Evolutionary conservation across 2,329 filamentous ascomycete species (phyloP), one percentile per base, ranked within the genome.

Genomic region (Arthroderma sp.): DNA sequence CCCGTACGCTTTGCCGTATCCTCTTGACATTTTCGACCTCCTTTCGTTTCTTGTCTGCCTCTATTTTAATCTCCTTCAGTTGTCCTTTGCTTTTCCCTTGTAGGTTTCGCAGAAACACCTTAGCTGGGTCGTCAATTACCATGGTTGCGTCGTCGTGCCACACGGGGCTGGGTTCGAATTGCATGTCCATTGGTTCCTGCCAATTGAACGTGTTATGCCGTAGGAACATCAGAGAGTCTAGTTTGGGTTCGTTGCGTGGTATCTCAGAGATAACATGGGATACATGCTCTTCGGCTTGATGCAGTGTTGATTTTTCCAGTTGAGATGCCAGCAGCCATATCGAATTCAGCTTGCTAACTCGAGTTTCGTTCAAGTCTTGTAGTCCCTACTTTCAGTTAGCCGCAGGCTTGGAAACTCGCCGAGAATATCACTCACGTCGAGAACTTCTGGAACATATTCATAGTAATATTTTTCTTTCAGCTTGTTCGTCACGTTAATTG

Each of bases 221-320:
- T 46, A 94, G 80, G 63, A 95, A 98, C 91, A 98, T 98, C 74
- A 94, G 86, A 15, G 87, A 94, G 64, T 98, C 93, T 36, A 98
- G 74, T 38, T 83, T 75, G 6, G 91, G 91, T 50, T 83, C 75
- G 60, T 98, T 98, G 47, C 89, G 78, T 8, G 82, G 77, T 41
- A 98, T 91, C 59, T 96, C 89, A 46, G 77, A 73, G 4, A 79
- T 71, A 7, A 95, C 74, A 53, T 83, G 80, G 29, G 82, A 73
- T 53, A 94, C 70, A 49, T 86, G 75, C 34, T 78, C 76, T 3
- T 76, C 77, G 58, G 86, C 88, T 52, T 82, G 78, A 48, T 79
- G 74, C 40, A 95, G 69, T 59, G 86, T 83, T n/a, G 72, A 69
- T n/a, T 74, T 77, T 63, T 98, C 91, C 36, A 98, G 73, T 46